These are phyloP conservation scores for Didymella lethalis DNA, from an alignment of 2,329 filamentous ascomycete species.

Conservation along the genomic window DNA sequence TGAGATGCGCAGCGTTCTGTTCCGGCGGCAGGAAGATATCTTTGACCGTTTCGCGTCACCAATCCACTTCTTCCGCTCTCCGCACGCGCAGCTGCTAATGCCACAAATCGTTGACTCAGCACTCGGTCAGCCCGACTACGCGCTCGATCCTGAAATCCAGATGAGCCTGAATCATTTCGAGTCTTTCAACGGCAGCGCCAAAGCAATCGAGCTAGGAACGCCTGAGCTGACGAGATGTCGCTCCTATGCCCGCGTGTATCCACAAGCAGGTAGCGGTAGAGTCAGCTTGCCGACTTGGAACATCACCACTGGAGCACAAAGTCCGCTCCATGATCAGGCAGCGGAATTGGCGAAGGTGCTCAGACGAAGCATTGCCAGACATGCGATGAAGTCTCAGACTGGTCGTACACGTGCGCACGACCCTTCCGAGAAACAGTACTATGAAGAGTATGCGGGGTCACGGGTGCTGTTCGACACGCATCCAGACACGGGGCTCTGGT, in stretches of 20 bases:
- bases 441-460: slow-evolving; percentile 37
- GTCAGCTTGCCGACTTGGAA: slow-evolving; percentile 54
- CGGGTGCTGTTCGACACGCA: slow-evolving; percentile 28
- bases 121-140: slow-evolving; percentile 33
- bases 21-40: slow-evolving; percentile 53
- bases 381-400: slow-evolving; percentile 35
- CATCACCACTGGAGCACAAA: slow-evolving; percentile 50
- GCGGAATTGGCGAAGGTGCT: slow-evolving; percentile 53
- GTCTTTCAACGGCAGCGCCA: slow-evolving; percentile 26
- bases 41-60: slow-evolving; percentile 62
- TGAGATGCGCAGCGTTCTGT: slow-evolving; percentile 49
- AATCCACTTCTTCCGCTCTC: slow-evolving; percentile 60
- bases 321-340: slow-evolving; percentile 52
- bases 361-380: slow-evolving; percentile 51
- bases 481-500: slow-evolving; percentile 40
- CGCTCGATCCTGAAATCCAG: slow-evolving; percentile 43
- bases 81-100: slow-evolving; percentile 42
- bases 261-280: slow-evolving; percentile 48
- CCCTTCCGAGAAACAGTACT: slow-evolving; percentile 37
- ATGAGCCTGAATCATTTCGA: slow-evolving; percentile 42
- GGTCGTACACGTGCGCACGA: slow-evolving; percentile 38
- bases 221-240: slow-evolving; percentile 42
- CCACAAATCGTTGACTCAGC: slow-evolving; percentile 38
- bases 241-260: slow-evolving; percentile 53
- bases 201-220: slow-evolving; percentile 21